These are phyloP conservation scores for Erysimum cheiri DNA, from an alignment of 441 rosid genomes.

Conservation along the genomic window DNA sequence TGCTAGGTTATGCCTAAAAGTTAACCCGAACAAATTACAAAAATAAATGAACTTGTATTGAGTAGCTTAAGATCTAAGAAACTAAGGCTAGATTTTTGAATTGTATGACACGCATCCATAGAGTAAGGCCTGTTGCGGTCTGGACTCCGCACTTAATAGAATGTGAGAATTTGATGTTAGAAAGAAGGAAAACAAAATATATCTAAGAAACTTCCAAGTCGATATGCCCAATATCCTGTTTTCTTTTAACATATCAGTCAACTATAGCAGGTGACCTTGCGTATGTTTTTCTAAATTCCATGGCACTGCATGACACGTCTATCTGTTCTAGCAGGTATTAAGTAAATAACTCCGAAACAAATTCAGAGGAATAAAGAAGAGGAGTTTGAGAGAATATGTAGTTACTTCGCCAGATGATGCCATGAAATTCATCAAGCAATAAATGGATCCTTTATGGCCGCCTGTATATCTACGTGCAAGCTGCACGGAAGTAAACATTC, in stretches of 20 bases:
- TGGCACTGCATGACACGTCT: constrained; percentile 6
- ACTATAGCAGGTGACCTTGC: constrained; percentile 14
- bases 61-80: constrained; percentile 9
- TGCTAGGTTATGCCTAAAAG: constrained; percentile 8
- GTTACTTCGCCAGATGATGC: constrained; percentile 97
- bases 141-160: constrained; percentile 6
- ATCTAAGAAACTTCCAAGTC: constrained; percentile 22
- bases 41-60: constrained; percentile 18
- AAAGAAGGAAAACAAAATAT: constrained; percentile 5
- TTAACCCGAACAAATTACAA: constrained; percentile 19
- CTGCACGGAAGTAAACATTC: constrained; percentile 57
- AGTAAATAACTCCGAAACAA: constrained; percentile 10
- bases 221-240: constrained; percentile 1
- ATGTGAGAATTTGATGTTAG: background rate
- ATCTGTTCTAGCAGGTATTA: constrained; percentile 1
- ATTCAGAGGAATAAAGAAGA: constrained; percentile 13
- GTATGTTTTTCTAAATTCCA: constrained; percentile 28
- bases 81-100: constrained; percentile 3
- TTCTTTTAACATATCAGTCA: constrained; percentile 17
- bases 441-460: constrained; percentile 94
- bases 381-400: constrained; percentile 29
- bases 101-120: background rate
- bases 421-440: constrained; percentile 97
- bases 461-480: constrained; percentile 96
- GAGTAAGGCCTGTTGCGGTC: constrained; percentile 1